Conservation (phyloP, 192 early-diverging fungal genomes). For the Dimargaris xerosporica region DNA sequence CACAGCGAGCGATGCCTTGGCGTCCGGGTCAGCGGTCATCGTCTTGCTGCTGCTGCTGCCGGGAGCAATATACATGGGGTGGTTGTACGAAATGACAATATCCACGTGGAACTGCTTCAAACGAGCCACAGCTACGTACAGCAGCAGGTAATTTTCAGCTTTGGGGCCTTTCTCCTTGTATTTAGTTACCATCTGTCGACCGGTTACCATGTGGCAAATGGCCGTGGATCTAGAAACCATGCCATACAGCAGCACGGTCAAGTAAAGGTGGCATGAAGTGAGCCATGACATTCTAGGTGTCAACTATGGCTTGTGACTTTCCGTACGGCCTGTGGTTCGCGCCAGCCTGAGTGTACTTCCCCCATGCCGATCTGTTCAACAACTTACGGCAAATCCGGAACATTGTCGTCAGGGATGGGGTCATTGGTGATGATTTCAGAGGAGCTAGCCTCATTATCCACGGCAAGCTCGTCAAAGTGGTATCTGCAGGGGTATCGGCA, state of each 20-base stretch:
- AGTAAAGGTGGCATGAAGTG: too few relatives aligned
- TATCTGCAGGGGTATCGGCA: slow-evolving; percentile 22
- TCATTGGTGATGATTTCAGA: slow-evolving; percentile 24
- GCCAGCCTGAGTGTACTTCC: neutral
- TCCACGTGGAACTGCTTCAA: slow-evolving; percentile 53
- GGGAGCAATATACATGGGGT: slow-evolving; percentile 37
- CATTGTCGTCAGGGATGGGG: slow-evolving; percentile 19
- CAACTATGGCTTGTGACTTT: neutral
- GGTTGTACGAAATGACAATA: slow-evolving; percentile 61
- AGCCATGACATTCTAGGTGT: neutral
- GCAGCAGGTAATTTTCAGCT: slow-evolving; percentile 40
- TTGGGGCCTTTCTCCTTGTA: slow-evolving; percentile 47
- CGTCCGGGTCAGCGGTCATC: slow-evolving; percentile 8
- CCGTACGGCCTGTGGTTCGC: neutral
- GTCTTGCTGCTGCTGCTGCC: slow-evolving; percentile 17
- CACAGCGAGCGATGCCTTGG: slow-evolving; percentile 6
- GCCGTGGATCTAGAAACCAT: slow-evolving; percentile 19
- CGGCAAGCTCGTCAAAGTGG: slow-evolving; percentile 67
- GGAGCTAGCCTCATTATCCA: slow-evolving; percentile 52
- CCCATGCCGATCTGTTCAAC: neutral
- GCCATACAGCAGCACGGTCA: neutral
- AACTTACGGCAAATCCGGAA: slow-evolving; percentile 42
- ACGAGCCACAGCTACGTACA: slow-evolving; percentile 58
- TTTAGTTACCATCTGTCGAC: slow-evolving; percentile 57
- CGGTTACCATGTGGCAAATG: slow-evolving; percentile 35